A percentile compares a stretch with the other conserved stretches of the same genome.
Evolutionary conservation across 2,329 filamentous ascomycete species (phyloP).

Genomic region (Ceratocystis ficicola): DNA sequence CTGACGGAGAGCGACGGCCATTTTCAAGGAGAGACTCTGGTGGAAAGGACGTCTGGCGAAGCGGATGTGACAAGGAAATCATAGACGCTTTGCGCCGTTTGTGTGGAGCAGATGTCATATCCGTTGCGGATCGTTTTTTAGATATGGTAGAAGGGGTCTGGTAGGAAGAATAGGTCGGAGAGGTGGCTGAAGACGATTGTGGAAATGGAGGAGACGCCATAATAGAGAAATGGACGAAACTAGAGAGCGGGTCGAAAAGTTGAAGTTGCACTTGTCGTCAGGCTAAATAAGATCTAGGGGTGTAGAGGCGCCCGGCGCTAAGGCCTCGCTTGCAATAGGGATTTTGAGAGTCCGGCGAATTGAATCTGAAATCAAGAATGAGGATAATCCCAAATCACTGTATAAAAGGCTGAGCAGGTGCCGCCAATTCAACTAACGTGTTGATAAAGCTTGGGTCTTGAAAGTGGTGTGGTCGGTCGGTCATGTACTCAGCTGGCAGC

Average conservation of each 20-base stretch:
- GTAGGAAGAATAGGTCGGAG: conserved; percentile 42
- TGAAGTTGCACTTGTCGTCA: background rate
- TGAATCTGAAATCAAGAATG: background rate
- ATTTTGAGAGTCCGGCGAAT: background rate
- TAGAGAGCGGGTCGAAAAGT: conserved; percentile 2
- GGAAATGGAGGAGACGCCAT: conserved; percentile 48
- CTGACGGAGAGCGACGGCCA: conserved; percentile 48
- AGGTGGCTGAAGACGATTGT: conserved; percentile 42
- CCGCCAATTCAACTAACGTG: background rate
- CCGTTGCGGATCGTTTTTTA: conserved; percentile 49
- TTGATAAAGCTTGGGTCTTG: background rate
- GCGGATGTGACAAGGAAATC: conserved; percentile 51
- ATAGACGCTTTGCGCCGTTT: conserved; percentile 63
- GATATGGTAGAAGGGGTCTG: conserved; percentile 37
- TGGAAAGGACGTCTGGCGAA: conserved; percentile 72
- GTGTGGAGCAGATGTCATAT: conserved; percentile 37
- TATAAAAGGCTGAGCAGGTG: no score
- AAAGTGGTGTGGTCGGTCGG: background rate
- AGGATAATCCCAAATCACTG: background rate
- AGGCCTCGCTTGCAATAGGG: background rate
- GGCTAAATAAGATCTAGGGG: background rate
- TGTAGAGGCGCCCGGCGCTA: conserved; percentile 1
- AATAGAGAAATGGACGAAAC: background rate
- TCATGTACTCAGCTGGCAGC: background rate
- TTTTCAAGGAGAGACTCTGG: conserved; percentile 35